Conservation (phyloP, 306 rosid species). For the Abrus pulchellus region DNA sequence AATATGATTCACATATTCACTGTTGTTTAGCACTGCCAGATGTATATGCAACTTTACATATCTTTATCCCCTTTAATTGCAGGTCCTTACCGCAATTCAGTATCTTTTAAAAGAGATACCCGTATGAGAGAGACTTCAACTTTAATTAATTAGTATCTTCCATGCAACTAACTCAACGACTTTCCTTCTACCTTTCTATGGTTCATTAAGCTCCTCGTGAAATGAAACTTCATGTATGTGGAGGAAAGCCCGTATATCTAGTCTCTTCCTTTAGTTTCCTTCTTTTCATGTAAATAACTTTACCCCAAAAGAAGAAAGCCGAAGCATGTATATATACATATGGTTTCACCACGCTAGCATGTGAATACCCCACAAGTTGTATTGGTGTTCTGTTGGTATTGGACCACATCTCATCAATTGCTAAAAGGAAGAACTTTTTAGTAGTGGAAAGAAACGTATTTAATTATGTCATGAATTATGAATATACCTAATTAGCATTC, state of each 20-base stretch:
- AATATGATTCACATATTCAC: constrained; percentile 40
- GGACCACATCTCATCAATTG: constrained; percentile 47
- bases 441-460: constrained; percentile 14
- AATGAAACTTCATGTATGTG: constrained; percentile 47
- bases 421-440: constrained; percentile 29
- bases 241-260: constrained; percentile 34
- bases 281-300: constrained; percentile 32
- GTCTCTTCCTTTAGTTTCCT: constrained; percentile 46
- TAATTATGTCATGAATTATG: constrained; percentile 2
- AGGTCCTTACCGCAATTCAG: neutral
- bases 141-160: constrained; percentile 37
- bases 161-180: constrained; percentile 37
- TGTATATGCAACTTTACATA: constrained; percentile 8
- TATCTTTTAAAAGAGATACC: neutral
- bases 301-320: constrained; percentile 42
- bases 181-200: constrained; percentile 26
- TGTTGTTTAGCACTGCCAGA: neutral
- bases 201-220: constrained; percentile 60
- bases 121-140: constrained; percentile 29
- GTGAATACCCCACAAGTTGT: constrained; percentile 55
- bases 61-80: constrained; percentile 1
- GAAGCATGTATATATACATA: constrained; percentile 23
- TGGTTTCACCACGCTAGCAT: constrained; percentile 57
- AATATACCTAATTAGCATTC: constrained; percentile 30
- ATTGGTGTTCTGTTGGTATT: neutral